Conservation (phyloP, 2,329 filamentous ascomycete species). For the Neofusicoccum sp. region DNA sequence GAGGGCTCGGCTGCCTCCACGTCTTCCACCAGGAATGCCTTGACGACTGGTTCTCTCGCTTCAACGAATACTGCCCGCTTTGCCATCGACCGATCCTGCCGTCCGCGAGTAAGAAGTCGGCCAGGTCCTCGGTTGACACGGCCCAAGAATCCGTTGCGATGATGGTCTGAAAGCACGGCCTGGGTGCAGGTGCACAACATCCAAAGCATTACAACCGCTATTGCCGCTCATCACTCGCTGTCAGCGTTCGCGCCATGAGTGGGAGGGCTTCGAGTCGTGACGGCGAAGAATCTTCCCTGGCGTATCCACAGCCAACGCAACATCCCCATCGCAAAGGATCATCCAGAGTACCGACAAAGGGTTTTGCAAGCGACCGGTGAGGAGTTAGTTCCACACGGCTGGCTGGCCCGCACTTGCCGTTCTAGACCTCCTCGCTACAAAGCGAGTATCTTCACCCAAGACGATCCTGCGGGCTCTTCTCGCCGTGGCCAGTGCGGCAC, state of each 20-base stretch:
- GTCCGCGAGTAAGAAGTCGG: background rate
- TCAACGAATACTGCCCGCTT: constrained; percentile 39
- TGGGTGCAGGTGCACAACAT: background rate
- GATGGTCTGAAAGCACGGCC: constrained; percentile 11
- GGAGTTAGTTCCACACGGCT: background rate
- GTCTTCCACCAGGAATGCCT: constrained; percentile 38
- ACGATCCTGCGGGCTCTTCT: background rate
- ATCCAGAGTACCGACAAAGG: background rate
- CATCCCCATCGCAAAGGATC: background rate
- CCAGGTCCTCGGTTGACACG: constrained; percentile 4
- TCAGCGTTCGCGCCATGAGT: background rate
- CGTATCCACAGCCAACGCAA: constrained; percentile 3
- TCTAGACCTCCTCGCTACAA: background rate
- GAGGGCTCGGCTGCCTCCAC: constrained; percentile 35
- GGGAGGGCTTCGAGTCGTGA: background rate
- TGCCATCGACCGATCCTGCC: constrained; percentile 38
- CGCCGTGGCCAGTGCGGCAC: constrained; percentile 2
- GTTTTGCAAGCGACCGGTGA: constrained; percentile 11
- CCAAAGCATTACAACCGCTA: background rate
- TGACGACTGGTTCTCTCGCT: constrained; percentile 38
- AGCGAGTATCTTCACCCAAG: background rate
- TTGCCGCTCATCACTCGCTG: background rate
- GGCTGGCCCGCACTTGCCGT: background rate
- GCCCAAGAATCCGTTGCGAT: constrained; percentile 7
- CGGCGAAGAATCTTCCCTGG: constrained; percentile 4